Percentiles rank a stretch among this genome's conserved stretches.
Evolutionary conservation across 352 stramenopile species (phyloP).

Genomic region (Phytophthora podocarpi): DNA sequence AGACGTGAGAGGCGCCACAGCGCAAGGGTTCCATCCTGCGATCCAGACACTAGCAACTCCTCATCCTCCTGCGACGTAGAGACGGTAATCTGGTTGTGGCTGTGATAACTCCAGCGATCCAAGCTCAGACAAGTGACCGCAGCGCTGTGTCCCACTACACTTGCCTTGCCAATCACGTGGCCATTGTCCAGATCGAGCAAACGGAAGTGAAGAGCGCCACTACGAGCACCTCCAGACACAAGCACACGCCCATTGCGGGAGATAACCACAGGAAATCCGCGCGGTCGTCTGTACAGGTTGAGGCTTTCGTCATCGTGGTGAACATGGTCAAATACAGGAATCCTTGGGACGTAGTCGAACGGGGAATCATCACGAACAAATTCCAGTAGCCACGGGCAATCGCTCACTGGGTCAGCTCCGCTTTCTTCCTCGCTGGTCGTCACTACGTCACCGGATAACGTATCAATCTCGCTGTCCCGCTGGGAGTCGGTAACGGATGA

Average conservation of each 20-base stretch:
- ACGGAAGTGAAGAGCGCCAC: slow-evolving; percentile 76
- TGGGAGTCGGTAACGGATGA: slow-evolving; percentile 13
- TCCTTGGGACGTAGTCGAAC: slow-evolving; percentile 80
- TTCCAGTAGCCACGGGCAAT: slow-evolving; percentile 75
- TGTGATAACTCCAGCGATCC: slow-evolving; percentile 62
- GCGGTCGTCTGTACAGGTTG: slow-evolving; percentile 1
- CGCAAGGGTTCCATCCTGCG: slow-evolving; percentile 65
- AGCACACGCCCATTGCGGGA: slow-evolving; percentile 78
- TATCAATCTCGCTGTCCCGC: slow-evolving; percentile 22
- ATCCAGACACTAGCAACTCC: slow-evolving; percentile 76
- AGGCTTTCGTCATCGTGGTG: slow-evolving; percentile 21
- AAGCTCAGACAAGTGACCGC: slow-evolving; percentile 77
- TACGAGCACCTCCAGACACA: slow-evolving; percentile 71
- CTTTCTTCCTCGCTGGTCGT: slow-evolving; percentile 10
- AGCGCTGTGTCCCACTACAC: slow-evolving; percentile 72
- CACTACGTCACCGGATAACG: slow-evolving; percentile 8
- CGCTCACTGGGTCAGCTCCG: slow-evolving; percentile 14
- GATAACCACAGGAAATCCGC: slow-evolving; percentile 62
- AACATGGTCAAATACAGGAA: slow-evolving; percentile 74
- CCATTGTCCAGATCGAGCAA: slow-evolving; percentile 83
- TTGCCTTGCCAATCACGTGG: slow-evolving; percentile 82
- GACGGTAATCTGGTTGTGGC: slow-evolving; percentile 30
- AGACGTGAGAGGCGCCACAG: slow-evolving; percentile 78
- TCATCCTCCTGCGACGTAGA: slow-evolving; percentile 63
- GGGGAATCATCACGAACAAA: slow-evolving; percentile 71